These are phyloP conservation scores for Euphorbia corollata DNA, from an alignment of 441 rosid genomes.

Conservation along the genomic window DNA sequence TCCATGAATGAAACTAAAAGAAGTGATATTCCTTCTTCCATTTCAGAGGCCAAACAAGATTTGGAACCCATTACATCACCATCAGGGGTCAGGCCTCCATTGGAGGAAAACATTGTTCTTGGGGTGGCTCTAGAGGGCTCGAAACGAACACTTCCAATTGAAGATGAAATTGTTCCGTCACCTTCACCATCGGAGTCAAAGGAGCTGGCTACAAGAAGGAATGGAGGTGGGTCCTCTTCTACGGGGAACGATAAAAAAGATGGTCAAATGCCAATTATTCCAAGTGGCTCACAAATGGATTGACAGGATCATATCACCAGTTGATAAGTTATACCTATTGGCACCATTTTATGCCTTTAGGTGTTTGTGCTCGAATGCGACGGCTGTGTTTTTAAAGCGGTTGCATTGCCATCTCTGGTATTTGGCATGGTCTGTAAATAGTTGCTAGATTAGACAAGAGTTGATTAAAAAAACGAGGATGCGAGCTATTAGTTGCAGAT, in stretches of 20 bases:
- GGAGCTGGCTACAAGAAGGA: slow-evolving; percentile 42
- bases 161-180: slow-evolving; percentile 46
- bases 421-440: slow-evolving; percentile 19
- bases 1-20: not conserved
- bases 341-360: no score
- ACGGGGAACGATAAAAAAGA: slow-evolving; percentile 38
- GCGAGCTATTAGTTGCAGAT: not conserved
- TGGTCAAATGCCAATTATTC: slow-evolving; percentile 30
- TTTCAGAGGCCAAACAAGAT: slow-evolving; percentile 40
- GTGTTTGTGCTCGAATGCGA: slow-evolving; percentile 14
- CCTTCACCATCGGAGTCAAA: slow-evolving; percentile 35
- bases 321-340: not conserved
- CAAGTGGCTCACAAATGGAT: slow-evolving; percentile 23
- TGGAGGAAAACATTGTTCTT: slow-evolving; percentile 82
- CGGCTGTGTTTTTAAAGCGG: slow-evolving; percentile 40
- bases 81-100: slow-evolving; percentile 32
- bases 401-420: slow-evolving; percentile 13
- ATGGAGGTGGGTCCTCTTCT: slow-evolving; percentile 28
- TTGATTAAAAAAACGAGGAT: not conserved
- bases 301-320: not conserved
- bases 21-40: slow-evolving; percentile 11
- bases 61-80: slow-evolving; percentile 25
- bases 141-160: slow-evolving; percentile 77
- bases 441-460: not conserved
- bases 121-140: slow-evolving; percentile 87